Base-by-base conservation (phyloP, 2,329 filamentous ascomycete species). In the Colletotrichum sp. region DNA sequence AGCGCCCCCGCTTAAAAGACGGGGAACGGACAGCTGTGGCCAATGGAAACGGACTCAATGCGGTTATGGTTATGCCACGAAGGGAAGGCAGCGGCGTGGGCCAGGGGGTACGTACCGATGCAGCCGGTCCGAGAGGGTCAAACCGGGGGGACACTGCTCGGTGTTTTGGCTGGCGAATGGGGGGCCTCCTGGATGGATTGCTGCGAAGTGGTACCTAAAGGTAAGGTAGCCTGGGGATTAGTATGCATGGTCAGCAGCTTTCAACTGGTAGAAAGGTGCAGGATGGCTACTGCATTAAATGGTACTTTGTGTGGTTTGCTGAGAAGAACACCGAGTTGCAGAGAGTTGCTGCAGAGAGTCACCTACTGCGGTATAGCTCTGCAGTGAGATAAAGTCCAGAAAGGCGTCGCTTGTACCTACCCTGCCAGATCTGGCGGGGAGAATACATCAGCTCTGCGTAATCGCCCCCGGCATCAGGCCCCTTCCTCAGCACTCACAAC, bases 41-140 rank as follows among this genome's bases (percentile, higher is more conserved):
- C 71, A 74, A 74, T 74, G 15, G n/a, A 74, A 71, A 70, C 27
- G 19, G 57, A 34, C 71, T 65, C 59, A 71, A 48, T 71, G 71
- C 48, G 59, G 48, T 70, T 52, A 32, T 59, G 59, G 48, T 70
- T 13, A 39, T 59, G 57, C 65, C 34, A 19, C 22, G 28, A 30
- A n/a, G 48, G 59, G 48, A 48, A 66, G 69, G 28, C 44, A 64
- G 12, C 28, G 11, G 12, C 28, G 11, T 30, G 59, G 19, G 25
- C 55, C 22, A 59, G 59, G 60, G 60, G 39, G 25, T 63, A 68
- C 72, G 72, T 75, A 57, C 39, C 34, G 55, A 25, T 27, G 34
- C 44, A 57, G 71, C 61, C 71, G 55, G 59, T 61, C 19, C 19
- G 59, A 27, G 28, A n/a, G 59, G 59, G 32, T 65, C 32, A 19